Base-by-base conservation (phyloP, 768 basidiomycete species). In the Lactarius akahatsu region DNA sequence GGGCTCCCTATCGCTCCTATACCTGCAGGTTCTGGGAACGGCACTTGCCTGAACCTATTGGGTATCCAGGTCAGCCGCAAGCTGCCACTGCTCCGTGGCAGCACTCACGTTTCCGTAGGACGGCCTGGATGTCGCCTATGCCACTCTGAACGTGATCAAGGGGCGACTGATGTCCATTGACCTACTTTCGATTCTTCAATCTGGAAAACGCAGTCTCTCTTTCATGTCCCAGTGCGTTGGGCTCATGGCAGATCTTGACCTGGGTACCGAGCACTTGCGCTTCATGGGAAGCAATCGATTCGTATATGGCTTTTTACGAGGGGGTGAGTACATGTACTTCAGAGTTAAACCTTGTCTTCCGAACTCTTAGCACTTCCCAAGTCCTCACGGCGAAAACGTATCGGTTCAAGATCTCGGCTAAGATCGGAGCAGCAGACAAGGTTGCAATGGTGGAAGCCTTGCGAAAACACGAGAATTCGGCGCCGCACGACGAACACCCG, bases 201-300 rank as follows among this genome's bases (percentile, higher is more conserved):
- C 80, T 11, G 83, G 80, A 58, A 87, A 83, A 69, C 80, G 83
- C 8, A 80, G 79, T 2, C 80, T 91, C 72, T 92, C 91, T 16
- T 95, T 92, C 79, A 87, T 95, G 86, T 86, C 90, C 0, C 92
- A 94, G 77, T 83, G 88, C 3, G 73, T 92, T 26, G 94, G 94
- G 3, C 80, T 96, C 38, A 90, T 94, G 86, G 92, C 94, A 3
- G 92, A 95, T 68, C 66, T 93, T 47, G 93, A 94, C 76, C 77
- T 91, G 55, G 89, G 89, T 63, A 96, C 94, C 1, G 93, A 95
- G 66, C 78, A 91, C 71, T 76, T 95, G 50, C 84, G 92, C 10
- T 94, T 90, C 88, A 88, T 96, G 87, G 94, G 94, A 11, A 89
- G 89, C 72, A 78, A 82, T 15, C 87, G 94, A 10, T 96, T 96